Percentiles rank a stretch among this genome's conserved stretches.
Conservation (phyloP, 192 early-diverging fungal genomes). For the Phlyctochytrium arcticum region DNA sequence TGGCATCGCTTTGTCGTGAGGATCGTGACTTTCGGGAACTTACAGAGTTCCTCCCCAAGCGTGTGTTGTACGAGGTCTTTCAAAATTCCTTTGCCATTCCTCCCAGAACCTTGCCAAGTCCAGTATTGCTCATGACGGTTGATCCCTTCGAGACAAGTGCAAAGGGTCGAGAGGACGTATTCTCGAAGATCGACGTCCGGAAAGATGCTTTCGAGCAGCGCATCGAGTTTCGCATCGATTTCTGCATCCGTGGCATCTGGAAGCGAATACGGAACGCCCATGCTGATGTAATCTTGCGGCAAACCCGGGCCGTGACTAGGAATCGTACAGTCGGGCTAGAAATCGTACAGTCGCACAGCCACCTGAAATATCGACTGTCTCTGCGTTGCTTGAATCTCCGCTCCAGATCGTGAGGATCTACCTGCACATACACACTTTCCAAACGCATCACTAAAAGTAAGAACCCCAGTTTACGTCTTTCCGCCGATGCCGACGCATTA, state of each 20-base stretch:
- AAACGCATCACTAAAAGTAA: too few relatives aligned
- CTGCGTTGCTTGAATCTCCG: too few relatives aligned
- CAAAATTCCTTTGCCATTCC: constrained; percentile 5
- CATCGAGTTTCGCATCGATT: not conserved
- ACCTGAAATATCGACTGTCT: too few relatives aligned
- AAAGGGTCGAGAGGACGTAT: not conserved
- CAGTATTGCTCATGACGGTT: not conserved
- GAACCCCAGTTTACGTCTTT: too few relatives aligned
- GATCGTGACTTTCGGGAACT: too few relatives aligned
- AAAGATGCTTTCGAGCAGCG: not conserved
- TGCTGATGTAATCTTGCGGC: not conserved
- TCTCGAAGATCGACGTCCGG: not conserved
- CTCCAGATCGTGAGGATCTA: too few relatives aligned
- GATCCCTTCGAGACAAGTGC: not conserved
- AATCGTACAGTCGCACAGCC: too few relatives aligned
- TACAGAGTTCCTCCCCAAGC: constrained; percentile 1
- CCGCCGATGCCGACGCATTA: too few relatives aligned
- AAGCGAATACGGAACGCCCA: not conserved
- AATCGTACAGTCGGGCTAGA: too few relatives aligned
- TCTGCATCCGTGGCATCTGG: not conserved
- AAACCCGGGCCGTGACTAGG: too few relatives aligned
- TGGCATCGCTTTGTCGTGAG: too few relatives aligned
- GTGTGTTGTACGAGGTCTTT: not conserved
- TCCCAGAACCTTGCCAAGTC: not conserved
- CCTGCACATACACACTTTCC: too few relatives aligned